Conservation (phyloP, 345 rosid genomes). For the Clausena lansium region DNA sequence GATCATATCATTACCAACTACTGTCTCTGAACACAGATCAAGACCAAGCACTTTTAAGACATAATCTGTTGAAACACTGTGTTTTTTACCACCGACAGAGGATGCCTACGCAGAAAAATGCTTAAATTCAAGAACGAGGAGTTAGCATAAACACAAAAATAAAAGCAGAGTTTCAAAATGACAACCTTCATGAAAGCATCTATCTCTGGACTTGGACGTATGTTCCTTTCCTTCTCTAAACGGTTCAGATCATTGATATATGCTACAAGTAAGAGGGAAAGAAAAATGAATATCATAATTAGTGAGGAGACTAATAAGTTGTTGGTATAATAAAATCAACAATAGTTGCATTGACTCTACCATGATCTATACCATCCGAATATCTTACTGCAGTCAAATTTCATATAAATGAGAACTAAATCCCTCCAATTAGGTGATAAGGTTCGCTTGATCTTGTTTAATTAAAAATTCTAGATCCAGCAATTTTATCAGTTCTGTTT, state of each 20-base stretch:
- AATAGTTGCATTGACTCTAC: not conserved
- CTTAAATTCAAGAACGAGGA: slow-evolving; percentile 1
- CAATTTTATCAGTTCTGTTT: not conserved
- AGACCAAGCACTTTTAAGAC: slow-evolving; percentile 88
- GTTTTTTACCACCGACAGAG: slow-evolving; percentile 65
- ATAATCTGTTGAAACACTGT: slow-evolving; percentile 80
- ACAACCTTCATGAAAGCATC: slow-evolving; percentile 96
- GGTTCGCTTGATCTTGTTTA: not conserved
- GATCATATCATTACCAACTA: slow-evolving; percentile 89
- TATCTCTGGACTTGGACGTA: slow-evolving; percentile 75
- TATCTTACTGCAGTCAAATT: not conserved
- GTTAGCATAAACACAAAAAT: not conserved
- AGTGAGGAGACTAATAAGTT: not conserved
- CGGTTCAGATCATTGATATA: slow-evolving; percentile 62
- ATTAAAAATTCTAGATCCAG: not conserved
- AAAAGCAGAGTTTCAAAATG: not conserved
- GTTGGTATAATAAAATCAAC: not conserved
- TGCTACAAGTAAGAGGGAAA: slow-evolving; percentile 30
- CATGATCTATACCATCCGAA: not conserved
- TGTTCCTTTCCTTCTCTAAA: slow-evolving; percentile 65
- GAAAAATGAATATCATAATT: not conserved
- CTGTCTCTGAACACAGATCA: slow-evolving; percentile 80
- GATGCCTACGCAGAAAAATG: slow-evolving; percentile 60
- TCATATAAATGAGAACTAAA: not conserved
- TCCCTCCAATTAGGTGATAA: not conserved